Evolutionary conservation across 1,284 basidiomycete species (phyloP).

Genomic region (Trametes pubescens): DNA sequence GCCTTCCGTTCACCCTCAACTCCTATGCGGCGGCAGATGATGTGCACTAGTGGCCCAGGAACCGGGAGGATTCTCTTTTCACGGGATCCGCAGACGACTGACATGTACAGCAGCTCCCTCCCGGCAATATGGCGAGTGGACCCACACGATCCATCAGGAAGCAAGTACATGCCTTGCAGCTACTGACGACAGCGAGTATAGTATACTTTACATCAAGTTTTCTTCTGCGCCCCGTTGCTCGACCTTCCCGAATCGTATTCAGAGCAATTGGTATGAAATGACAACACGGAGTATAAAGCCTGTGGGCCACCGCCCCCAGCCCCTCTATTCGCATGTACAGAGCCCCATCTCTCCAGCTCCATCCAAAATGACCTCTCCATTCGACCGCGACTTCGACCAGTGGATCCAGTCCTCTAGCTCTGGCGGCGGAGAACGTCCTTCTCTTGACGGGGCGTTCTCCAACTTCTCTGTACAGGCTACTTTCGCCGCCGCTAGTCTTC

Average conservation of each 20-base stretch:
- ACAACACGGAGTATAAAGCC: neutral
- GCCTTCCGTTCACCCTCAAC: no score
- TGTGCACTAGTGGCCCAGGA: neutral
- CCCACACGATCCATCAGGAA: neutral
- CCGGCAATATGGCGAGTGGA: neutral
- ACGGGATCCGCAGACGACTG: neutral
- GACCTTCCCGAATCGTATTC: neutral
- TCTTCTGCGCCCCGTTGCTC: neutral
- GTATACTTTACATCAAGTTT: neutral
- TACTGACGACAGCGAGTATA: neutral
- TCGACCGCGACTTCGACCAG: neutral
- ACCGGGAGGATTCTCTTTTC: neutral
- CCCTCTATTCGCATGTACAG: neutral
- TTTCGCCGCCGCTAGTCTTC: no score
- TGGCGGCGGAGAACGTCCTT: no score
- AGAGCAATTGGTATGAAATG: neutral
- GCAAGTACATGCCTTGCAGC: neutral
- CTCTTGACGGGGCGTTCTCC: no score
- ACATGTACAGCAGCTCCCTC: neutral
- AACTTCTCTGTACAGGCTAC: no score
- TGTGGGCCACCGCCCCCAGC: neutral
- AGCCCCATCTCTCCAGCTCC: neutral
- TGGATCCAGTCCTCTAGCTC: no score
- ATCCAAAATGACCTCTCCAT: neutral
- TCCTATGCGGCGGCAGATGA: no score